Conservation (phyloP, 2,329 filamentous ascomycete genomes). For the Xylariaceae sp. region DNA sequence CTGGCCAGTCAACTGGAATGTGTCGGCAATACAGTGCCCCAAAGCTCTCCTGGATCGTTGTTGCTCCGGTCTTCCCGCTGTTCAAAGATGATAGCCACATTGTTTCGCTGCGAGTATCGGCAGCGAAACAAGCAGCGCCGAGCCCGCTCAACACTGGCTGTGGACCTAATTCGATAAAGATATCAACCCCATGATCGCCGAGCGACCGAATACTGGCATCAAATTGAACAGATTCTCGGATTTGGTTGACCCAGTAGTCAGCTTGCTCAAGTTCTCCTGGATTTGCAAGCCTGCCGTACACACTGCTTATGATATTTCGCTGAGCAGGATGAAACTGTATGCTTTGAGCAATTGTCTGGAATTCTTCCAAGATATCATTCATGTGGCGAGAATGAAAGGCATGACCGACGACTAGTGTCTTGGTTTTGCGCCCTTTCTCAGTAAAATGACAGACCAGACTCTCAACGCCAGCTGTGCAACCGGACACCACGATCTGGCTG, state of each 20-base stretch:
- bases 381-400: slow-evolving; percentile 31
- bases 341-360: slow-evolving; percentile 22
- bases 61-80: slow-evolving; percentile 11
- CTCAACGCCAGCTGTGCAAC: slow-evolving; percentile 21
- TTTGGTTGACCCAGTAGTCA: slow-evolving; percentile 31
- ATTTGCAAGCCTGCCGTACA: slow-evolving; percentile 21
- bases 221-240: slow-evolving; percentile 29
- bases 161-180: slow-evolving; percentile 33
- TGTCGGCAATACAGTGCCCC: slow-evolving; percentile 25
- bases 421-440: slow-evolving; percentile 20
- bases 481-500: slow-evolving; percentile 29
- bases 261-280: slow-evolving; percentile 23
- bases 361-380: slow-evolving; percentile 25
- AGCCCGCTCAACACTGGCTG: slow-evolving; percentile 28
- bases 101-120: slow-evolving; percentile 7
- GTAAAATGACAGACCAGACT: slow-evolving; percentile 16
- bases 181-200: slow-evolving; percentile 20
- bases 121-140: slow-evolving; percentile 26
- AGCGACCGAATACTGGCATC: slow-evolving; percentile 29
- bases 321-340: slow-evolving; percentile 20
- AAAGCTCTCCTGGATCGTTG: slow-evolving; percentile 23
- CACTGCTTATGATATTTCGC: slow-evolving; percentile 24
- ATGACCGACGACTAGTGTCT: slow-evolving; percentile 21
- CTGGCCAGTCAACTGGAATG: slow-evolving; percentile 29
- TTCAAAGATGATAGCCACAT: slow-evolving; percentile 30